Evolutionary conservation across 108 stramenopile genomes (phyloP), one percentile per base, ranked within the genome.

Genomic region (Stephanodiscus minutulus): DNA sequence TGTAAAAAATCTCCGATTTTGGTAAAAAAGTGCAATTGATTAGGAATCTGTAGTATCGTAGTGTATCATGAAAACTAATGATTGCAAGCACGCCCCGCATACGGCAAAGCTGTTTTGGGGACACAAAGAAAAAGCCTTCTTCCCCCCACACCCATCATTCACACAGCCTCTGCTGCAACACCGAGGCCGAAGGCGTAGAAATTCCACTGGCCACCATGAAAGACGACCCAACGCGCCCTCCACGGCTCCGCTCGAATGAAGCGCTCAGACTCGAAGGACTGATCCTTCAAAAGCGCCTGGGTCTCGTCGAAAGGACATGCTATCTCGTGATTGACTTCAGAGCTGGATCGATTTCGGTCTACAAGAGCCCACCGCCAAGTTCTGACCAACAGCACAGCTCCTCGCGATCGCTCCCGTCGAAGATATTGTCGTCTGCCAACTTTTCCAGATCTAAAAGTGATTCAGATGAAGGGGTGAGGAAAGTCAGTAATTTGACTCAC

Each of bases 291-390:
- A 74, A 66, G 33, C 65, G 58, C 0, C 44, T 73, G 15, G 59
- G 48, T 8, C 43, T 25, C n/a, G 57, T 74, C 11, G 74, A 74
- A 49, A 58, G 37, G 24, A 59, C 74, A 20, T 66, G 74, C 56
- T 74, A 74, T 43, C 74, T 74, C 18, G 74, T 67, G 22, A 67
- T 74, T 4, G 65, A 67, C 50, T 44, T 74, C n/a, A 36, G 28
- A 7, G 13, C 31, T 18, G 74, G 74, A 29, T 61, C 49, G 7
- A 53, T 74, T n/a, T 66, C 50, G 5, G 15, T 74, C 18, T 74
- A 74, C 59, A 74, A 59, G 60, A 56, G 46, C 8, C 74, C 74
- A 20, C 74, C 74, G 13, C 66, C 74, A 18, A 44, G 24, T 24
- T 35, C 31, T 59, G 59, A 35, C 4, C 59, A 5, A 25, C 17